Conservation (phyloP, 2,329 filamentous ascomycete species). For the Epichloe brachyelytri region DNA sequence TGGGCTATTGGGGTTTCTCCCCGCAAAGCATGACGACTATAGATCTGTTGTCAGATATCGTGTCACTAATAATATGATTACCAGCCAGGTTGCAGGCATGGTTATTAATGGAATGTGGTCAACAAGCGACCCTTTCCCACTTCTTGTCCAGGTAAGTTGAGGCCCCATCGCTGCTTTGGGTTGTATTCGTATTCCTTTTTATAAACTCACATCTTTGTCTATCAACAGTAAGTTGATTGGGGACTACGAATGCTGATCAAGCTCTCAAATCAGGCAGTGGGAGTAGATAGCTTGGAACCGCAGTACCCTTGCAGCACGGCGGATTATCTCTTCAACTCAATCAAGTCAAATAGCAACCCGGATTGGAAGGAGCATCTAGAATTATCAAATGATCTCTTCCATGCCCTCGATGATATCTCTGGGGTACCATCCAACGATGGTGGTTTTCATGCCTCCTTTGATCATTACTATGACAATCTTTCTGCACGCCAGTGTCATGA, state of each 20-base stretch:
- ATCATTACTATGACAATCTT: conserved; percentile 79
- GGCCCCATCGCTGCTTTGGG: not conserved
- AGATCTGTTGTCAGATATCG: conserved; percentile 43
- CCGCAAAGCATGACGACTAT: conserved; percentile 31
- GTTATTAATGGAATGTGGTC: conserved; percentile 58
- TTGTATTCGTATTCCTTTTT: not conserved
- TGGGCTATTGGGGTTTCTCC: conserved; percentile 54
- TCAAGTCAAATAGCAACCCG: conserved; percentile 29
- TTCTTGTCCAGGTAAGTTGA: conserved; percentile 30
- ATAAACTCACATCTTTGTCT: no score
- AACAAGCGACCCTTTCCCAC: conserved; percentile 25
- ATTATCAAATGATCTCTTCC: conserved; percentile 40
- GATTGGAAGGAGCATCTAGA: conserved; percentile 53
- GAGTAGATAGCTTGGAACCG: conserved; percentile 62
- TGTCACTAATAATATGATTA: conserved; percentile 74
- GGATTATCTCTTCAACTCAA: conserved; percentile 25
- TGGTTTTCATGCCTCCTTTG: conserved; percentile 59
- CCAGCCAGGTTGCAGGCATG: conserved; percentile 67
- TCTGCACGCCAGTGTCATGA: conserved; percentile 65
- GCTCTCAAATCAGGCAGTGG: conserved; percentile 25
- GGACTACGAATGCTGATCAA: not conserved
- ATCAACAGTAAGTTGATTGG: no score
- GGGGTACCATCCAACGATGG: conserved; percentile 42
- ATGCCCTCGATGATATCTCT: conserved; percentile 52
- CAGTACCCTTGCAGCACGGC: conserved; percentile 52